Conservation (phyloP, 2,329 filamentous ascomycete genomes). For the Colletotrichum godetiae region DNA sequence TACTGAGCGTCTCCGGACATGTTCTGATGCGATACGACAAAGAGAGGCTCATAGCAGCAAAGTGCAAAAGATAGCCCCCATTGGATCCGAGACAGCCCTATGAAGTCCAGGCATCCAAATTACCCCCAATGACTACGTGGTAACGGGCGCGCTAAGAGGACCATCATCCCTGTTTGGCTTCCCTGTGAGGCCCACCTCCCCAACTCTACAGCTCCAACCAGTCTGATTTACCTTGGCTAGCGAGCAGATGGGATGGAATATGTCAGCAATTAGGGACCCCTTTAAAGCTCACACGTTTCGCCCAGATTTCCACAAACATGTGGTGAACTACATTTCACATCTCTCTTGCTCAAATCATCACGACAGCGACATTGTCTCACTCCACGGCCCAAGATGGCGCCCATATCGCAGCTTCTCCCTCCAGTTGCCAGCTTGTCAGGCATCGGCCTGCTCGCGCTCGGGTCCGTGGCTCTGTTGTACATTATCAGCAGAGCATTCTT, state of each 20-base stretch:
- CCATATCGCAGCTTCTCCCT: not conserved
- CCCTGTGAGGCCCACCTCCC: not conserved
- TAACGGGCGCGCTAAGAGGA: not conserved
- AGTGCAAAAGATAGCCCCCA: no score
- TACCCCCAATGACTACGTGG: not conserved
- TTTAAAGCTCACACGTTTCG: not conserved
- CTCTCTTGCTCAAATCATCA: not conserved
- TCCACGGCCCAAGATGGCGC: conserved; percentile 2
- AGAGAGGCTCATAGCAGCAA: not conserved
- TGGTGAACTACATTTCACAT: not conserved
- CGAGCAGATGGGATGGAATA: not conserved
- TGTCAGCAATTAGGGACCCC: not conserved
- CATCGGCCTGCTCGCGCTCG: conserved; percentile 2
- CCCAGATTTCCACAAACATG: not conserved
- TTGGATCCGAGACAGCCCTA: not conserved
- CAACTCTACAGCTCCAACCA: conserved; percentile 4
- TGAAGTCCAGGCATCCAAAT: not conserved
- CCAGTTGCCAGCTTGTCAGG: conserved; percentile 8
- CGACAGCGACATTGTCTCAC: not conserved
- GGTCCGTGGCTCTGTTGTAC: conserved; percentile 27
- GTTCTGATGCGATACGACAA: not conserved
- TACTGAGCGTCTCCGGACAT: not conserved
- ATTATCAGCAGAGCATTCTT: conserved; percentile 37
- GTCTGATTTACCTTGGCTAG: not conserved
- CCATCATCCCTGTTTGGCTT: conserved; percentile 9